Evolutionary conservation across 768 basidiomycete species (phyloP).

Genomic region (Cyclocybe cylindracea): DNA sequence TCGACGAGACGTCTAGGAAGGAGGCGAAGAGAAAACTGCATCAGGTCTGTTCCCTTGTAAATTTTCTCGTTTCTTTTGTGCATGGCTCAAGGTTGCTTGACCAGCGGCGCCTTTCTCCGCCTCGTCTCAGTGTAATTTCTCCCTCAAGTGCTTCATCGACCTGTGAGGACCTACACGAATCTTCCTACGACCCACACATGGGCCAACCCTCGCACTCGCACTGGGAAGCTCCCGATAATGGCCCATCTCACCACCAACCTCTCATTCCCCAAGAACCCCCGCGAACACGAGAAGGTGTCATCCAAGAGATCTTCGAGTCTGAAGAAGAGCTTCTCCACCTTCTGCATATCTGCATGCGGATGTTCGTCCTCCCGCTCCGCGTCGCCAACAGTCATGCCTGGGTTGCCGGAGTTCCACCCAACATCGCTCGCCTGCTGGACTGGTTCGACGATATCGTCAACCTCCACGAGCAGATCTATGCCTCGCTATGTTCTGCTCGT

Average conservation of each 20-base stretch:
- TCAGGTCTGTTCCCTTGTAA: constrained; percentile 11
- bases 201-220: not conserved
- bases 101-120: constrained; percentile 10
- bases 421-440: constrained; percentile 75
- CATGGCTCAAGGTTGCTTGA: constrained; percentile 1
- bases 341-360: constrained; percentile 62
- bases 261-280: not conserved
- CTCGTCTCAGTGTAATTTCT: constrained; percentile 24
- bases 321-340: constrained; percentile 71
- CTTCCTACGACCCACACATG: not conserved
- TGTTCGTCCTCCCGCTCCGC: constrained; percentile 80
- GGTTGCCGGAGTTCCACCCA: constrained; percentile 78
- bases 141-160: constrained; percentile 20
- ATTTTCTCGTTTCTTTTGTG: not conserved
- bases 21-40: constrained; percentile 10
- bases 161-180: constrained; percentile 5
- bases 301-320: constrained; percentile 61
- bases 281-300: constrained; percentile 22
- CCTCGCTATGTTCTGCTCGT: constrained; percentile 37
- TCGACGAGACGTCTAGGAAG: constrained; percentile 28
- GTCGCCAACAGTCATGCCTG: constrained; percentile 68
- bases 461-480: constrained; percentile 67
- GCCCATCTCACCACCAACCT: not conserved
- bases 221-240: not conserved
- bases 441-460: constrained; percentile 88